These are phyloP conservation scores for Epithele typhae DNA, from an alignment of 768 basidiomycete species.

Conservation along the genomic window DNA sequence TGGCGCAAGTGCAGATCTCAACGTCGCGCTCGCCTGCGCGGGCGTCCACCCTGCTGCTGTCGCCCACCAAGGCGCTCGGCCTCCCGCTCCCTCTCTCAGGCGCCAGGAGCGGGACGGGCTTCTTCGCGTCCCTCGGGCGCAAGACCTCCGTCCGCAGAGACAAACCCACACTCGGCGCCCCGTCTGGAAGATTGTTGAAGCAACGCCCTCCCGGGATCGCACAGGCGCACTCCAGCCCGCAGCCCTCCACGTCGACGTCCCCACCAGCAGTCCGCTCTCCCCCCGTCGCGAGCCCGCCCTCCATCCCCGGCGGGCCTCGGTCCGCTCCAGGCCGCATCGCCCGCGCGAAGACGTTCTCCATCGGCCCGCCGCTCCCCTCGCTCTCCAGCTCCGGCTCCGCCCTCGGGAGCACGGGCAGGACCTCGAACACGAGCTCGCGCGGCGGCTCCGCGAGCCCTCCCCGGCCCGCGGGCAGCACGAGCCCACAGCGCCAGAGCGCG, in stretches of 20 bases:
- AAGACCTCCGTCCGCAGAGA: conserved; percentile 55
- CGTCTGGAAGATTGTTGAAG: conserved; percentile 33
- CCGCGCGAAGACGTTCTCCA: conserved; percentile 65
- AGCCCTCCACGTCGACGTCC: conserved; percentile 29
- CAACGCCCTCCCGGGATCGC: conserved; percentile 29
- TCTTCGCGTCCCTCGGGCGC: conserved; percentile 72
- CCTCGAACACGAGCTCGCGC: conserved; percentile 12
- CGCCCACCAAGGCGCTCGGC: conserved; percentile 18
- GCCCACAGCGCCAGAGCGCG: conserved; percentile 31
- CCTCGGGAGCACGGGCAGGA: conserved; percentile 27
- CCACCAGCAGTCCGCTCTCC: no score
- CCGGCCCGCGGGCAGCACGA: conserved; percentile 8
- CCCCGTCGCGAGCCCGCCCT: conserved; percentile 35
- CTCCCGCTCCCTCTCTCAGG: conserved; percentile 30
- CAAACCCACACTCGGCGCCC: conserved; percentile 12
- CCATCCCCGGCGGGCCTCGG: conserved; percentile 72
- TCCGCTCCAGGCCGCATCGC: conserved; percentile 56
- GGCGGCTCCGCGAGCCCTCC: conserved; percentile 3
- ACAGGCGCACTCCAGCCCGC: conserved; percentile 16
- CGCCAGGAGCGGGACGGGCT: conserved; percentile 45
- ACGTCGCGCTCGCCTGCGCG: conserved; percentile 29
- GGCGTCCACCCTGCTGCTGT: conserved; percentile 34
- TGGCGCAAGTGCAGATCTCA: conserved; percentile 43
- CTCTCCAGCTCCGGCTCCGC: conserved; percentile 29
- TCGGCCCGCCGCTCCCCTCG: conserved; percentile 17